phyloP scores from a whole-genome alignment of 306 rosid species.

The Mimosa pudica region DNA sequence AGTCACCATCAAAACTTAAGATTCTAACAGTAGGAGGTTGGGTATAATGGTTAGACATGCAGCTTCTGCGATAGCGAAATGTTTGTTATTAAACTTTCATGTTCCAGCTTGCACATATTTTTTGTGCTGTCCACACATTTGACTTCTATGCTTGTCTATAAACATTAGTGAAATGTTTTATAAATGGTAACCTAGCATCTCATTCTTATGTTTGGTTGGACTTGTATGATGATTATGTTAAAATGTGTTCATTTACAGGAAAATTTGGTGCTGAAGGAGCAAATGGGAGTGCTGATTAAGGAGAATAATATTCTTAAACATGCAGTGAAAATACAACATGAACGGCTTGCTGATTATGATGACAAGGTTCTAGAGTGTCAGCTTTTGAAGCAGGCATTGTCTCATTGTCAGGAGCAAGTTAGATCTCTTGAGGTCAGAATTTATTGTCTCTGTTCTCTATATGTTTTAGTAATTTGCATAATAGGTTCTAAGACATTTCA shows the following conservation, averaged over 20 bases:
- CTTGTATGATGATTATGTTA: slow-evolving; percentile 15
- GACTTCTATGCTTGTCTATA: slow-evolving; percentile 1
- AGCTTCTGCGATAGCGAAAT: background rate
- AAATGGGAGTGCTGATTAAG: slow-evolving; percentile 65
- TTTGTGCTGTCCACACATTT: slow-evolving; percentile 21
- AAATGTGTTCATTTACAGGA: slow-evolving; percentile 56
- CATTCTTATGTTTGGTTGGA: slow-evolving; percentile 6
- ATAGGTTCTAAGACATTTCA: background rate
- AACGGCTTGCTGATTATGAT: slow-evolving; percentile 82
- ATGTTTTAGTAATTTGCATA: slow-evolving; percentile 8
- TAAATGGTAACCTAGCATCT: background rate
- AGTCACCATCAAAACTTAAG: too few species aligned
- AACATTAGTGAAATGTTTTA: slow-evolving; percentile 15
- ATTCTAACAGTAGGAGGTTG: too few species aligned
- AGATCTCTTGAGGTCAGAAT: slow-evolving; percentile 84
- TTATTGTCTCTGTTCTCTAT: background rate
- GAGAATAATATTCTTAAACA: slow-evolving; percentile 80
- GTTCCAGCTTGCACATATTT: slow-evolving; percentile 4
- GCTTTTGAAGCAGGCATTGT: slow-evolving; percentile 72
- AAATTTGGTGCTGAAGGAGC: slow-evolving; percentile 78
- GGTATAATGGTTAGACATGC: background rate
- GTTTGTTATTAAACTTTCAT: slow-evolving; percentile 7
- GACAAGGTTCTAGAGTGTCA: slow-evolving; percentile 66
- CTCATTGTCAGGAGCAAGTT: slow-evolving; percentile 90
- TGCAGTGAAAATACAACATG: slow-evolving; percentile 81